Conservation (phyloP, 352 stramenopile species). For the Phytopythium boreale region DNA sequence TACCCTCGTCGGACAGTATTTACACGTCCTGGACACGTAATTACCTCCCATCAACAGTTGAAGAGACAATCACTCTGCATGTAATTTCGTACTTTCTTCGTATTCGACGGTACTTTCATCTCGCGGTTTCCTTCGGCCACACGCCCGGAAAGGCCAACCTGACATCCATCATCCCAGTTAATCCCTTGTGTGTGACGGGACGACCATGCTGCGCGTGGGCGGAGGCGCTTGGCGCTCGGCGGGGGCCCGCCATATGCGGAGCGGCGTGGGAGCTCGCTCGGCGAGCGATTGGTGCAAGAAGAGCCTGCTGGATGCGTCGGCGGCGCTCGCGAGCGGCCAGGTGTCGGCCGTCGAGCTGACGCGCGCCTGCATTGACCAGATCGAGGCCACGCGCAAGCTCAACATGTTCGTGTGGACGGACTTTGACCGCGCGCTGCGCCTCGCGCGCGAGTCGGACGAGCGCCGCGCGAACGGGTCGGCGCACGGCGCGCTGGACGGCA, state of each 20-base stretch:
- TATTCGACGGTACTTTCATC: background rate
- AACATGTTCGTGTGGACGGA: conserved; percentile 85
- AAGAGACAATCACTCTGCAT: conserved; percentile 1
- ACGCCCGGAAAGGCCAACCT: background rate
- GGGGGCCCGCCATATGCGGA: conserved; percentile 2
- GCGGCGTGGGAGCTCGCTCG: conserved; percentile 8
- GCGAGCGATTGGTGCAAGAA: conserved; percentile 62
- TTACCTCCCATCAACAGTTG: conserved; percentile 8
- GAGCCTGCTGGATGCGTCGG: conserved; percentile 51
- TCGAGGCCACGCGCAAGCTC: conserved; percentile 56
- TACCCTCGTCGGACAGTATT: background rate
- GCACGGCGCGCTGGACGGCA: conserved; percentile 88
- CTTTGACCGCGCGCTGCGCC: conserved; percentile 57
- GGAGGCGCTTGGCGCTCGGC: background rate
- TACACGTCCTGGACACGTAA: conserved; percentile 11
- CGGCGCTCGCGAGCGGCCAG: conserved; percentile 39
- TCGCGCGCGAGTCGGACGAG: conserved; percentile 79
- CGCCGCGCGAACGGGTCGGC: conserved; percentile 39
- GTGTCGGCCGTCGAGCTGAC: conserved; percentile 66
- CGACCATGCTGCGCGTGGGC: conserved; percentile 17
- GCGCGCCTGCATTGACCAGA: conserved; percentile 67
- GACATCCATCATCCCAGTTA: background rate
- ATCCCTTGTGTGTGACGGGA: background rate
- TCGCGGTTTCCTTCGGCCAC: background rate
- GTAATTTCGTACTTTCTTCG: background rate